phyloP scores from a whole-genome alignment of 345 rosid genomes.

The Brassica juncea region DNA sequence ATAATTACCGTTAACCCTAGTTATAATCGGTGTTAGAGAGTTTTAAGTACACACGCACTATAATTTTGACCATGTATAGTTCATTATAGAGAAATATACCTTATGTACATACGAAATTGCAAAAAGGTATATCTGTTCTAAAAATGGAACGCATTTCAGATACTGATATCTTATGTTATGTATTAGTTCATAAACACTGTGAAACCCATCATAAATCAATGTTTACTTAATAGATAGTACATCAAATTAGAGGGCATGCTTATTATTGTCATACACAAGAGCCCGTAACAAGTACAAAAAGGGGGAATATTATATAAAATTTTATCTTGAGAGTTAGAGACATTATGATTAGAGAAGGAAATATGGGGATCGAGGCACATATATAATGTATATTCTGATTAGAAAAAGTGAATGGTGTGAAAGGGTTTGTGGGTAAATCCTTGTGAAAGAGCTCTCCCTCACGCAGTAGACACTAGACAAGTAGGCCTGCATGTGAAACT shows the following conservation, averaged over 20 bases:
- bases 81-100: not conserved
- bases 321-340: conserved; percentile 1
- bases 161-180: not conserved
- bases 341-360: conserved; percentile 34
- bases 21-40: conserved; percentile 23
- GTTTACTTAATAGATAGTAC: not conserved
- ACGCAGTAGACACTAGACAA: conserved; percentile 38
- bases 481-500: conserved; percentile 43
- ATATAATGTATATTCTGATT: not conserved
- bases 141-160: not conserved
- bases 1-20: conserved; percentile 11
- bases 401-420: conserved; percentile 27
- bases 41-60: conserved; percentile 24
- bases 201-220: not conserved
- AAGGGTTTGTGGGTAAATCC: conserved; percentile 21
- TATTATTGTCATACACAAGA: not conserved
- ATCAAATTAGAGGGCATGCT: not conserved
- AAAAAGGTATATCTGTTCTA: not conserved
- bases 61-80: not conserved
- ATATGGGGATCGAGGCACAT: conserved; percentile 33
- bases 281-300: not conserved
- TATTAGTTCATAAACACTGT: not conserved
- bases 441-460: conserved; percentile 24
- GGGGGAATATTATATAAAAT: not conserved
- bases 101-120: not conserved